These are phyloP conservation scores for Pythium volutum DNA, from an alignment of 352 stramenopile genomes.

Conservation along the genomic window DNA sequence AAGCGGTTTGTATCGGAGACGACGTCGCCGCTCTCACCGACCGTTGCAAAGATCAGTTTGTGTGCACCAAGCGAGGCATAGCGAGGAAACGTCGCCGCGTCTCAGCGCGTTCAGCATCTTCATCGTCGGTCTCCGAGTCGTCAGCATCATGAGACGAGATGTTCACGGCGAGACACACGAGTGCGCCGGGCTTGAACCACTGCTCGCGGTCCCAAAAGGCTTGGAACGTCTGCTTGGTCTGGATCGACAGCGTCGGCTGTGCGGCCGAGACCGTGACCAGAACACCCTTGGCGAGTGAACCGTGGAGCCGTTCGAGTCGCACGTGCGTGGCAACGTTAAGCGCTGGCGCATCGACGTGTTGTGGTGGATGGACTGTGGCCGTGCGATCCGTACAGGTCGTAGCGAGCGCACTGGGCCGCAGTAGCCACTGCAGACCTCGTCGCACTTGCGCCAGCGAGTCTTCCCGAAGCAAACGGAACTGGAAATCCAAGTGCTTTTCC, in stretches of 20 bases:
- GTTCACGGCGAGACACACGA: conserved; percentile 21
- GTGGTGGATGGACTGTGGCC: conserved; percentile 10
- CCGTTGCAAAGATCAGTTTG: conserved; percentile 28
- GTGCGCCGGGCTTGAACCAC: conserved; percentile 19
- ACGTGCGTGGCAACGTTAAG: conserved; percentile 14
- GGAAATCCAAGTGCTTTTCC: conserved; percentile 18
- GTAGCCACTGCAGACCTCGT: conserved; percentile 24
- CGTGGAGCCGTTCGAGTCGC: conserved; percentile 18
- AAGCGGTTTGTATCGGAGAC: conserved; percentile 32
- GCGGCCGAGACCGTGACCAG: conserved; percentile 16
- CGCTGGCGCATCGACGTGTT: conserved; percentile 15
- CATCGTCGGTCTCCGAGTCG: background rate
- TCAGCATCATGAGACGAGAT: background rate
- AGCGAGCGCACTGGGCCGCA: background rate
- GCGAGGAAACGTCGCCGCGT: conserved; percentile 19
- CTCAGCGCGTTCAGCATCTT: conserved; percentile 21
- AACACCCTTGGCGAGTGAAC: conserved; percentile 21
- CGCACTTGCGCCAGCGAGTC: conserved; percentile 26
- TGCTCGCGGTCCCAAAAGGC: conserved; percentile 23
- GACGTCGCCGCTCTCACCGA: conserved; percentile 16
- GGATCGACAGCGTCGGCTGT: conserved; percentile 1
- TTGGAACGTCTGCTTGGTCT: background rate
- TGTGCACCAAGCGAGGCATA: conserved; percentile 25
- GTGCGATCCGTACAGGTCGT: no score
- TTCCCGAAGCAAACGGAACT: conserved; percentile 28